Evolutionary conservation across 1,139 yeast genomes (phyloP).

Genomic region (Geotrichum fermentans): DNA sequence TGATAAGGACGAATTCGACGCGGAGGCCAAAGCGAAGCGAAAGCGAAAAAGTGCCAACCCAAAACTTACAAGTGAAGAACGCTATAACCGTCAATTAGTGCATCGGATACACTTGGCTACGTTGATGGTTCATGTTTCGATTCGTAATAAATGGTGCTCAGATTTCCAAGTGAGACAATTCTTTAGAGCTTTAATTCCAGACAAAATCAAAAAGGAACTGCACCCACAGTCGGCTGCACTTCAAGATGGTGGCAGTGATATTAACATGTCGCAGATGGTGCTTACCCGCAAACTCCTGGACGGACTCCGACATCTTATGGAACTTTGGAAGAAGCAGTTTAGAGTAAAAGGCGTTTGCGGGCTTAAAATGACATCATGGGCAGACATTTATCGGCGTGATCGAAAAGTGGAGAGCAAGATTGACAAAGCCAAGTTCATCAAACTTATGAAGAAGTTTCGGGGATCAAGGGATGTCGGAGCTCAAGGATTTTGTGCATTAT

Average conservation of each 20-base stretch:
- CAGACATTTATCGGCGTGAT: conserved; percentile 41
- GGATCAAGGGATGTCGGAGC: conserved; percentile 82
- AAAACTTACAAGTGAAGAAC: conserved; percentile 51
- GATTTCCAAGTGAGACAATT: conserved; percentile 40
- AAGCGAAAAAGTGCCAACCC: conserved; percentile 23
- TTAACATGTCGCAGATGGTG: conserved; percentile 16
- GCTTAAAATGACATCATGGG: conserved; percentile 55
- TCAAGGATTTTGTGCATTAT: conserved; percentile 77
- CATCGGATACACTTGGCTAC: conserved; percentile 58
- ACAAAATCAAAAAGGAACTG: conserved; percentile 43
- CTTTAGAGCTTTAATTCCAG: conserved; percentile 45
- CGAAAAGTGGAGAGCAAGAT: conserved; percentile 27
- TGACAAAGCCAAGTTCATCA: conserved; percentile 26
- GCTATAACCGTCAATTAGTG: conserved; percentile 46
- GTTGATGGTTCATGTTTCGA: conserved; percentile 59
- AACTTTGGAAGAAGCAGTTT: conserved; percentile 58
- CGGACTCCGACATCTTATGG: conserved; percentile 62
- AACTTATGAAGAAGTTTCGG: conserved; percentile 23
- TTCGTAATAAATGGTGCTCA: conserved; percentile 73
- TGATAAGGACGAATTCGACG: conserved; percentile 14
- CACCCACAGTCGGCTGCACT: conserved; percentile 46
- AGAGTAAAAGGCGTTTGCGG: conserved; percentile 45
- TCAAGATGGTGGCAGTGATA: conserved; percentile 38
- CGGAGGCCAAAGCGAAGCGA: conserved; percentile 9
- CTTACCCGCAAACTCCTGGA: conserved; percentile 63